Percentiles rank a stretch among this genome's conserved stretches.
These are phyloP conservation scores for Mycosarcoma mackinlayi DNA, from an alignment of 1,284 basidiomycete genomes.

Conservation along the genomic window DNA sequence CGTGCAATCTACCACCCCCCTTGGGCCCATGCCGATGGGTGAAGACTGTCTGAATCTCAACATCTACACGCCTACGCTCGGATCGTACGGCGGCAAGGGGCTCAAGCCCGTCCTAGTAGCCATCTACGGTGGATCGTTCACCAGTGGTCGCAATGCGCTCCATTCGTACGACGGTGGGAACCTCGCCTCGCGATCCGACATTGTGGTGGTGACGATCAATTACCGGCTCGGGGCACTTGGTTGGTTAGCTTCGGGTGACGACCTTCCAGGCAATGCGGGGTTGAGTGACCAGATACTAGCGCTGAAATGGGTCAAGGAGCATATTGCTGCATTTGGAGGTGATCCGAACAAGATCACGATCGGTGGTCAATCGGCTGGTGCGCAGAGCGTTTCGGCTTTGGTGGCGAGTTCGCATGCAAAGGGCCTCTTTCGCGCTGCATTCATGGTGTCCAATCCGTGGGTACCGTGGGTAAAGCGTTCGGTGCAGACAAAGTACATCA, in stretches of 20 bases:
- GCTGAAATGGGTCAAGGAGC: constrained; percentile 73
- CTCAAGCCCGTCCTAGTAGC: constrained; percentile 74
- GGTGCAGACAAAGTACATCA: constrained; percentile 21
- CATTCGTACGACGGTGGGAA: constrained; percentile 71
- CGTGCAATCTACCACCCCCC: constrained; percentile 16
- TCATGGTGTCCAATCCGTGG: constrained; percentile 46
- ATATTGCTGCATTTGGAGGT: constrained; percentile 76
- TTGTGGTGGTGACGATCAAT: constrained; percentile 75
- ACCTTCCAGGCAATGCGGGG: constrained; percentile 55
- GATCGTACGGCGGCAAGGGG: constrained; percentile 8
- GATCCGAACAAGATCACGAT: constrained; percentile 76
- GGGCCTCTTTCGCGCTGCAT: constrained; percentile 29
- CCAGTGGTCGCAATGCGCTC: constrained; percentile 69
- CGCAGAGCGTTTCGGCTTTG: constrained; percentile 62
- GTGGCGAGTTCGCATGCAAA: constrained; percentile 21
- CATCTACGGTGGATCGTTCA: constrained; percentile 69
- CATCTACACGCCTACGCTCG: constrained; percentile 71
- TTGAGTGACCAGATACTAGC: constrained; percentile 61
- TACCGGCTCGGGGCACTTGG: constrained; percentile 70
- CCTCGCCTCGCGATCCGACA: constrained; percentile 70
- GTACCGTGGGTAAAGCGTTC: constrained; percentile 31
- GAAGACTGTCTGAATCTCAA: constrained; percentile 74
- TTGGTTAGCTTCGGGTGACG: constrained; percentile 41
- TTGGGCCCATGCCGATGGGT: constrained; percentile 28
- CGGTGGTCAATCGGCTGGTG: constrained; percentile 88